Conservation (phyloP, 371 early-diverging fungal species). For the Saksenaea vasiformis region DNA sequence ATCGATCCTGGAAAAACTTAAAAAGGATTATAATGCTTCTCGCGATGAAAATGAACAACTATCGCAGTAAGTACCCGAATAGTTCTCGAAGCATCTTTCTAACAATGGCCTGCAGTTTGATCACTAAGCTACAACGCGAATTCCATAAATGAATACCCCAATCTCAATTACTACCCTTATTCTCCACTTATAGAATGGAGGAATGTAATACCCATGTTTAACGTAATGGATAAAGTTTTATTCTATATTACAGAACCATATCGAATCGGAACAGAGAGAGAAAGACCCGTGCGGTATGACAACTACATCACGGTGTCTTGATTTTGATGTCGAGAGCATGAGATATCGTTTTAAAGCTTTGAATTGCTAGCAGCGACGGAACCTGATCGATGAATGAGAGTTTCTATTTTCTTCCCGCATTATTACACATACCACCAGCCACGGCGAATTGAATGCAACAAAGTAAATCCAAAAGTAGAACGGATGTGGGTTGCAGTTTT, state of each 20-base stretch:
- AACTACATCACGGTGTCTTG: not conserved
- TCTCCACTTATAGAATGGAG: not conserved
- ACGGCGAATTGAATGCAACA: conserved; percentile 43
- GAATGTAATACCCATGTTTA: not conserved
- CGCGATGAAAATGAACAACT: conserved; percentile 41
- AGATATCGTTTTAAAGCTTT: conserved; percentile 7
- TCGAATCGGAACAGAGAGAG: too few relatives aligned
- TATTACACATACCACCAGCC: conserved; percentile 35
- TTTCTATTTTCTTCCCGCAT: not conserved
- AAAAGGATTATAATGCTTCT: conserved; percentile 23
- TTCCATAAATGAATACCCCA: conserved; percentile 14
- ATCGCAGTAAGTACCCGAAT: conserved; percentile 20
- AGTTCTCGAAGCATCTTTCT: not conserved
- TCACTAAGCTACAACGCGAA: conserved; percentile 40
- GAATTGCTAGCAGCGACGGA: not conserved
- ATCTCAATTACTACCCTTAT: not conserved
- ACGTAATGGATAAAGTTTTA: conserved; percentile 2
- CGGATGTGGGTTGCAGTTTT: conserved; percentile 39
- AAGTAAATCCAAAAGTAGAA: conserved; percentile 51
- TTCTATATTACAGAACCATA: not conserved
- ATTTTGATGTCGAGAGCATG: not conserved
- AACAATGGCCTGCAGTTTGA: conserved; percentile 7
- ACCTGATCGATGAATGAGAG: not conserved
- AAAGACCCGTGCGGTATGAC: too few relatives aligned
- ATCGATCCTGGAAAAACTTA: conserved; percentile 22